Base-by-base conservation (phyloP, 1,284 basidiomycete species). In the Leccinum fuscescens region DNA sequence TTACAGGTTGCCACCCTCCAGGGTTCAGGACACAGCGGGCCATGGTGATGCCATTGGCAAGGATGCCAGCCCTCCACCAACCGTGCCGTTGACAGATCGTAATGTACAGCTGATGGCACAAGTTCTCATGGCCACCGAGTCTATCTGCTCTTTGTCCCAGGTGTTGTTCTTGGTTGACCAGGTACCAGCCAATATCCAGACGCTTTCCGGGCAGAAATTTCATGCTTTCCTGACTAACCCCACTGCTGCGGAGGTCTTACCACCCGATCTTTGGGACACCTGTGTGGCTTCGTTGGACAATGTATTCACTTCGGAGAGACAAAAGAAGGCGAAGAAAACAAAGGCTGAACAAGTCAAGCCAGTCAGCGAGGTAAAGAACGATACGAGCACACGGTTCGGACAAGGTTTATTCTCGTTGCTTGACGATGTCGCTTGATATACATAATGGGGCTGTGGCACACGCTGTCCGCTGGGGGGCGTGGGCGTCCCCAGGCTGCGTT, bases 41-140 rank as follows among this genome's bases (percentile, higher is more conserved):
- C 65, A 42, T 42, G 37, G n/a, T 3, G 17, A 56, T 7, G 14
- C 58, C 66, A 54, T 42, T 53, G 58, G 55, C 51, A 29, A 29
- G 3, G 54, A 54, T 7, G 42, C 58, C 54, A 56, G 15, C 54
- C 65, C 14, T 59, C 64, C 15, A 57, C 15, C 54, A 1, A 49
- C 54, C 24, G 77, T 76, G 9, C 74, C 73, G 1, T 74, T 86
- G 27, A 67, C 73, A 15, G 86, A 88, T 67, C 80, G 92, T 8
- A 83, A 87, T 65, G 78, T 92, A 24, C 89, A 93, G 65, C 79
- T 94, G 17, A 79, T 83, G 48, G 88, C 91, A 0, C 91, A 93
- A 67, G 67, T 86, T 6, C 74, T 85, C 2, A 79, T 82, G 57
- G 82, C 86, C 1, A 69, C 89, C 17, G 85, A 89, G 58, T 78